phyloP scores from a whole-genome alignment of 352 stramenopile species.

The Pythium phragmitis region DNA sequence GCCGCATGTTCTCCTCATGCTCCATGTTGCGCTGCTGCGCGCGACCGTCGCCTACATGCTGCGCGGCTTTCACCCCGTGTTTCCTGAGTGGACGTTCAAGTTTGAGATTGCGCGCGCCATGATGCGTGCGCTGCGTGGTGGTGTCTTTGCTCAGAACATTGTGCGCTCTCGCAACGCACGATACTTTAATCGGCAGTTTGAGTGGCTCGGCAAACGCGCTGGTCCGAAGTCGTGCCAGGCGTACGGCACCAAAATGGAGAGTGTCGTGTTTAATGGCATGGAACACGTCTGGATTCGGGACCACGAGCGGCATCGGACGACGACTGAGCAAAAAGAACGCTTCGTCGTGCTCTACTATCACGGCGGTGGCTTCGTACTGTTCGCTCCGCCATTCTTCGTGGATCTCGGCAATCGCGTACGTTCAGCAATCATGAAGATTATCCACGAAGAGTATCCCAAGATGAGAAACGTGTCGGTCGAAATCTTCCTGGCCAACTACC shows the following conservation, averaged over 20 bases:
- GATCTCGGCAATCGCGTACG: constrained; percentile 45
- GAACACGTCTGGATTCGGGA: constrained; percentile 26
- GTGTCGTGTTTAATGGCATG: constrained; percentile 7
- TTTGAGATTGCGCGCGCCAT: constrained; percentile 17
- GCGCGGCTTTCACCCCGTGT: constrained; percentile 14
- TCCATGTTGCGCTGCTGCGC: constrained; percentile 7
- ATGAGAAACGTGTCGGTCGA: constrained; percentile 31
- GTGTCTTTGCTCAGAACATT: constrained; percentile 13
- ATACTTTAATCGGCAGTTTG: constrained; percentile 15
- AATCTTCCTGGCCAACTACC: constrained; percentile 64
- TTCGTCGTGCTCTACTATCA: constrained; percentile 43
- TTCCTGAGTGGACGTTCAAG: constrained; percentile 24
- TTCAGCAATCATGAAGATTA: neutral
- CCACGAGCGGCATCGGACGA: neutral
- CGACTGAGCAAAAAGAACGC: constrained; percentile 12
- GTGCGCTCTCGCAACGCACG: constrained; percentile 13
- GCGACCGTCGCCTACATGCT: constrained; percentile 3
- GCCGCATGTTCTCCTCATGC: constrained; percentile 12
- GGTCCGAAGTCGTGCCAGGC: constrained; percentile 7
- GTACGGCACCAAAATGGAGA: constrained; percentile 18
- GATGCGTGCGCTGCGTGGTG: constrained; percentile 18
- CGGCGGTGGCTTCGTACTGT: constrained; percentile 37
- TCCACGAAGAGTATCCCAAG: constrained; percentile 9
- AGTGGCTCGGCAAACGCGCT: constrained; percentile 1
- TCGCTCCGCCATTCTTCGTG: constrained; percentile 42